Conservation (phyloP, 805 yeast species). For the Metschnikowia anglica region DNA sequence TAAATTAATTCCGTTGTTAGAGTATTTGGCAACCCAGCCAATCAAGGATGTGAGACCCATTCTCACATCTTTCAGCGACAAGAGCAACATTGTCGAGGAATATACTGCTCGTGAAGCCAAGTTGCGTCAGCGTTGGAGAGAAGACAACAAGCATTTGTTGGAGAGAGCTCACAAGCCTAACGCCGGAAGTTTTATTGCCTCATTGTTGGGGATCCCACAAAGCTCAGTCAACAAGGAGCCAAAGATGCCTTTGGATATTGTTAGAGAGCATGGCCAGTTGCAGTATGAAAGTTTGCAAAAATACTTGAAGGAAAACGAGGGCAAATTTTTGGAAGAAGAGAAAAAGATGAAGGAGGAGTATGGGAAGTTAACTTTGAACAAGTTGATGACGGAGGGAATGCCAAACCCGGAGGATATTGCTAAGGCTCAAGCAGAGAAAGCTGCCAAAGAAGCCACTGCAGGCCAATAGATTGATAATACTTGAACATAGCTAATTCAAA, state of each 20-base stretch:
- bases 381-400: conserved; percentile 78
- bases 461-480: conserved; percentile 6
- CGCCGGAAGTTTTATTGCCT: conserved; percentile 54
- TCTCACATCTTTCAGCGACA: conserved; percentile 67
- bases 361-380: conserved; percentile 80
- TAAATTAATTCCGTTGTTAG: conserved; percentile 85
- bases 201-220: conserved; percentile 61
- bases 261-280: conserved; percentile 90
- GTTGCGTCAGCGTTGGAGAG: conserved; percentile 69
- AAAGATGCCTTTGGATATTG: conserved; percentile 81
- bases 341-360: conserved; percentile 78
- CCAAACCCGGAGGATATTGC: conserved; percentile 71
- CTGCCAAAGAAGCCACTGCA: conserved; percentile 15
- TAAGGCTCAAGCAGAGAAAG: conserved; percentile 39
- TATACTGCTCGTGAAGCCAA: conserved; percentile 73
- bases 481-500: conserved; percentile 14
- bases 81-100: conserved; percentile 69
- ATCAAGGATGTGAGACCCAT: conserved; percentile 89
- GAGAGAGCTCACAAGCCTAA: conserved; percentile 34
- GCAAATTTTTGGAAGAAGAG: conserved; percentile 79
- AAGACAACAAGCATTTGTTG: conserved; percentile 46
- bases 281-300: conserved; percentile 78
- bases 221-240: conserved; percentile 48
- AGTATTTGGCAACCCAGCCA: conserved; percentile 86
- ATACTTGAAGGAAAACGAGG: conserved; percentile 56